Conservation (phyloP, 306 rosid species). For the Parietaria judaica region DNA sequence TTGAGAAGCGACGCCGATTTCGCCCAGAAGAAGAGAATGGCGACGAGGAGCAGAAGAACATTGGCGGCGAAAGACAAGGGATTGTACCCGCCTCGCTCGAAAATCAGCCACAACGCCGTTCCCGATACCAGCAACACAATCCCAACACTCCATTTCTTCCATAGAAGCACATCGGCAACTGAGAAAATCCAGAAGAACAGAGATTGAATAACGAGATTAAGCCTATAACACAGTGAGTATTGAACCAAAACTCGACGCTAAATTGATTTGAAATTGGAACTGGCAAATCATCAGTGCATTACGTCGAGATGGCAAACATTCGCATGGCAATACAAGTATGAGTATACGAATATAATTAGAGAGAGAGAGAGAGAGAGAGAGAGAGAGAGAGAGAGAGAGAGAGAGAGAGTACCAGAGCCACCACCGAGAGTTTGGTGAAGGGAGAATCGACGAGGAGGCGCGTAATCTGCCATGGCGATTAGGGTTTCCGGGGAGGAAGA, state of each 20-base stretch:
- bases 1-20: slow-evolving; percentile 95
- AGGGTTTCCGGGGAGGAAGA: slow-evolving; percentile 31
- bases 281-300: not conserved
- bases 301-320: not conserved
- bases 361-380: slow-evolving; percentile 18
- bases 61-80: slow-evolving; percentile 73
- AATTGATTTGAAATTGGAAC: slow-evolving; percentile 9
- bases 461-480: slow-evolving; percentile 66
- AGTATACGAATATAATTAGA: not conserved
- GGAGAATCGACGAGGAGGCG: slow-evolving; percentile 41
- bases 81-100: slow-evolving; percentile 85
- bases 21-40: slow-evolving; percentile 86
- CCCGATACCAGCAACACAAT: slow-evolving; percentile 45
- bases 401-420: slow-evolving; percentile 53
- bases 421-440: slow-evolving; percentile 71
- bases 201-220: slow-evolving; percentile 8
- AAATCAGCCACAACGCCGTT: slow-evolving; percentile 64
- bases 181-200: slow-evolving; percentile 13
- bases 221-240: not conserved
- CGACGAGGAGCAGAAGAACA: slow-evolving; percentile 79
- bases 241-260: not conserved
- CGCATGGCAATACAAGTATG: not conserved
- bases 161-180: slow-evolving; percentile 86
- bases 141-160: slow-evolving; percentile 82
- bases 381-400: slow-evolving; percentile 23